These are phyloP conservation scores for Begonia masoniana DNA, from an alignment of 306 rosid species.

Conservation along the genomic window DNA sequence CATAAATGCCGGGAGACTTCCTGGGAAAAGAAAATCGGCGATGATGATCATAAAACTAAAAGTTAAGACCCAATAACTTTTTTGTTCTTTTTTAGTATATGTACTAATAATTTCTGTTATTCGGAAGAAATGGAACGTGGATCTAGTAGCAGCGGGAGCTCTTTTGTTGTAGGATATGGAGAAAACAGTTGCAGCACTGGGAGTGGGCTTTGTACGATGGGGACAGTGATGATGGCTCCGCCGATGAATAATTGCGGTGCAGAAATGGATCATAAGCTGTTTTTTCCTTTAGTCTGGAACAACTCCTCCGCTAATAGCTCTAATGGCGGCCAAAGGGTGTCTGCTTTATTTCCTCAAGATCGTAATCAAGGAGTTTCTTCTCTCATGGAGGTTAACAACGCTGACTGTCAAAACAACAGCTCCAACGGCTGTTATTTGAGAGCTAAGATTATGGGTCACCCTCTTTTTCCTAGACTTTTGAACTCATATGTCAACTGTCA, in stretches of 20 bases:
- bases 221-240: slow-evolving; percentile 20
- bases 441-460: slow-evolving; percentile 30
- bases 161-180: slow-evolving; percentile 36
- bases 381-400: slow-evolving; percentile 6
- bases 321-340: slow-evolving; percentile 7
- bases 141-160: neutral
- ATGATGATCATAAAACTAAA: neutral
- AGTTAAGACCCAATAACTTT: too few relatives aligned
- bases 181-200: slow-evolving; percentile 18
- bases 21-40: slow-evolving; percentile 2
- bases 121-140: slow-evolving; percentile 8
- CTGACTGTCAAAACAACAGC: neutral
- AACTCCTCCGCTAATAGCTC: neutral
- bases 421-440: neutral
- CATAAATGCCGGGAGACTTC: slow-evolving; percentile 28
- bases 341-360: slow-evolving; percentile 13
- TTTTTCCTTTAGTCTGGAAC: slow-evolving; percentile 23
- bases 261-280: slow-evolving; percentile 15
- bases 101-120: neutral
- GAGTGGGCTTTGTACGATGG: slow-evolving; percentile 21
- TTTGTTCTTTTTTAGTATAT: too few relatives aligned
- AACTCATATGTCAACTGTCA: slow-evolving; percentile 15
- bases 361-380: slow-evolving; percentile 2
- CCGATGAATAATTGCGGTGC: slow-evolving; percentile 4
- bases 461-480: slow-evolving; percentile 28